These are phyloP conservation scores for Xylaria curta DNA, from an alignment of 495 filamentous ascomycete genomes.

Conservation along the genomic window DNA sequence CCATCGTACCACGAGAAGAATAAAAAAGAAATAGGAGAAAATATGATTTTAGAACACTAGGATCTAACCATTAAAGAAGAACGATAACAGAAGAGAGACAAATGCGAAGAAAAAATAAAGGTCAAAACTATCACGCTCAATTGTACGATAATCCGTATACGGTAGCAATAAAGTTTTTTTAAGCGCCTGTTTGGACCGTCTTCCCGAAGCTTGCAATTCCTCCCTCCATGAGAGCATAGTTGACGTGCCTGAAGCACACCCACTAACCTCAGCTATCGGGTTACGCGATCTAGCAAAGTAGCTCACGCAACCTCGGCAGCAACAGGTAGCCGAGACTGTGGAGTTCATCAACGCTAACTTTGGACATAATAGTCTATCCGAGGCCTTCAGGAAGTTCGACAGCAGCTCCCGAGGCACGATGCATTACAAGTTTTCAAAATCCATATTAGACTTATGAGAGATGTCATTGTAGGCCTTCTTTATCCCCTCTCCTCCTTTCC, in stretches of 20 bases:
- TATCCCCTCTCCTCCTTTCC: background rate
- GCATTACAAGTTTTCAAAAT: slow-evolving; percentile 34
- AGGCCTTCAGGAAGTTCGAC: slow-evolving; percentile 30
- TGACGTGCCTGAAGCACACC: slow-evolving; percentile 17
- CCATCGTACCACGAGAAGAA: background rate
- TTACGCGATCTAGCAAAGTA: slow-evolving; percentile 49
- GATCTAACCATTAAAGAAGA: background rate
- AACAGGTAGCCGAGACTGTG: slow-evolving; percentile 34
- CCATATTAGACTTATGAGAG: slow-evolving; percentile 30
- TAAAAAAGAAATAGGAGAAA: background rate
- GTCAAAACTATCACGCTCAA: background rate
- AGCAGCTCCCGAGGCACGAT: slow-evolving; percentile 23
- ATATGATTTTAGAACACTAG: background rate
- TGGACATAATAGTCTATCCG: slow-evolving; percentile 40
- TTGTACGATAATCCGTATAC: background rate
- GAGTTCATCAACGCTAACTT: slow-evolving; percentile 39
- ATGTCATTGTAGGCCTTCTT: slow-evolving; percentile 15
- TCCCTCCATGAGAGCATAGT: background rate
- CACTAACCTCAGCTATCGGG: slow-evolving; percentile 8
- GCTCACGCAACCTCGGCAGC: slow-evolving; percentile 51
- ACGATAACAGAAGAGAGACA: background rate
- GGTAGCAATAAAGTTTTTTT: background rate
- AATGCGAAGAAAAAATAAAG: background rate
- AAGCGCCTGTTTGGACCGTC: background rate
- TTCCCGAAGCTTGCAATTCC: too few species aligned